These are phyloP conservation scores for Coniella vitis DNA, from an alignment of 2,329 filamentous ascomycete genomes.

Conservation along the genomic window DNA sequence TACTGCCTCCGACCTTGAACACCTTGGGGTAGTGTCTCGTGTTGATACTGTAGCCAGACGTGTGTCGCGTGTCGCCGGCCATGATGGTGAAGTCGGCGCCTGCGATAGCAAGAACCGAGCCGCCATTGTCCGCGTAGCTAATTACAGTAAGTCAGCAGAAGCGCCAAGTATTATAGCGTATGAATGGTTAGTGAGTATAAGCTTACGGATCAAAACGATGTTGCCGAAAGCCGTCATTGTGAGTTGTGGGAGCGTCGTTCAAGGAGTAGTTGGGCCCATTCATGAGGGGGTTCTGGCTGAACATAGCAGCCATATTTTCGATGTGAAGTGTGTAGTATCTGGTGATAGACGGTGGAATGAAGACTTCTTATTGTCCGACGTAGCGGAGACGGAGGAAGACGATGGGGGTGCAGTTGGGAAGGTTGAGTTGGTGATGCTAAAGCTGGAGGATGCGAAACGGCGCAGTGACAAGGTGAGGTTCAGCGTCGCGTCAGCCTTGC, in stretches of 20 bases:
- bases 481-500: slow-evolving; percentile 35
- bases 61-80: slow-evolving; percentile 93
- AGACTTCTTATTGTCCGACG: background rate
- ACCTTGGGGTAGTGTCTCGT: slow-evolving; percentile 91
- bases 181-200: background rate
- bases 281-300: slow-evolving; percentile 63
- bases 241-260: slow-evolving; percentile 50
- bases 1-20: slow-evolving; percentile 92
- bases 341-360: slow-evolving; percentile 10
- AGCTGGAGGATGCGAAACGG: slow-evolving; percentile 9
- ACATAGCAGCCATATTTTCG: slow-evolving; percentile 55
- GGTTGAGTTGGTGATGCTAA: slow-evolving; percentile 9
- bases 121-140: slow-evolving; percentile 96
- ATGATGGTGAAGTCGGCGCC: slow-evolving; percentile 93
- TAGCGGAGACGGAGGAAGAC: slow-evolving; percentile 4
- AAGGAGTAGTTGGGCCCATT: slow-evolving; percentile 65
- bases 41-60: slow-evolving; percentile 98
- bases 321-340: background rate
- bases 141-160: slow-evolving; percentile 6
- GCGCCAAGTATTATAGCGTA: background rate
- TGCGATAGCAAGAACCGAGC: slow-evolving; percentile 89
- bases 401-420: slow-evolving; percentile 14
- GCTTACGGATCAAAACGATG: slow-evolving; percentile 90
- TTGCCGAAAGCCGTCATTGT: slow-evolving; percentile 53
- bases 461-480: slow-evolving; percentile 14